Conservation (phyloP, 2,329 filamentous ascomycete species). For the Exophiala calicioides region DNA sequence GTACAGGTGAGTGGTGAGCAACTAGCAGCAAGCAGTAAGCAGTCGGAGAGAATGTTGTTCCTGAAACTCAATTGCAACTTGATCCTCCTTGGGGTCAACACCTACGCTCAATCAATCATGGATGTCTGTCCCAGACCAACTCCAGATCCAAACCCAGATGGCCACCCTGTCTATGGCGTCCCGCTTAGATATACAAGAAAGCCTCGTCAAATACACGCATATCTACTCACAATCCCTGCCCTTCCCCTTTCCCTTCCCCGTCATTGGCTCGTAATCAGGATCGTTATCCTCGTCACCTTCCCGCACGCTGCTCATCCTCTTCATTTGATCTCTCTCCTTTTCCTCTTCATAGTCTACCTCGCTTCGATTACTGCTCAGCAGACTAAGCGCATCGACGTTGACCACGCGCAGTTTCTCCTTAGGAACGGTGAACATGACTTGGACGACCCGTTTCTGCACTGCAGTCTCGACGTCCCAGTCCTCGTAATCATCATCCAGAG, state of each 20-base stretch:
- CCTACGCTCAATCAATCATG: neutral
- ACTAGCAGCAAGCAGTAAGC: too few species aligned
- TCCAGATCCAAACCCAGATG: constrained; percentile 1
- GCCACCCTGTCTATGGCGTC: neutral
- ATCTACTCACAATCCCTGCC: constrained; percentile 5
- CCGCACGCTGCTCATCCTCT: constrained; percentile 31
- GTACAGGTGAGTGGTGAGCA: too few species aligned
- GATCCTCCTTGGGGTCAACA: constrained; percentile 3
- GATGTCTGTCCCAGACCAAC: too few species aligned
- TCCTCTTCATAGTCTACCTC: constrained; percentile 30
- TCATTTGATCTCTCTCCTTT: constrained; percentile 24
- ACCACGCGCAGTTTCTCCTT: constrained; percentile 85
- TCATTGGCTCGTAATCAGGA: constrained; percentile 13
- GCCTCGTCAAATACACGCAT: neutral
- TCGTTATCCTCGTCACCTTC: constrained; percentile 28
- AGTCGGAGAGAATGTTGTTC: too few species aligned
- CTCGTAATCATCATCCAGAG: constrained; percentile 39
- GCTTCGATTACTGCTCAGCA: constrained; percentile 31
- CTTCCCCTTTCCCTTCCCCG: constrained; percentile 17
- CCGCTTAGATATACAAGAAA: constrained; percentile 8
- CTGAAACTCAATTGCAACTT: too few species aligned
- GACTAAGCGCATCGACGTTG: constrained; percentile 63
- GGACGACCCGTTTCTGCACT: constrained; percentile 69
- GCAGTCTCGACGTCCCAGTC: constrained; percentile 79
- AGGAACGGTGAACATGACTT: constrained; percentile 92